Evolutionary conservation across 2,329 filamentous ascomycete genomes (phyloP), one percentile per base, ranked within the genome.

Genomic region (Phaeosphaeria sp.): DNA sequence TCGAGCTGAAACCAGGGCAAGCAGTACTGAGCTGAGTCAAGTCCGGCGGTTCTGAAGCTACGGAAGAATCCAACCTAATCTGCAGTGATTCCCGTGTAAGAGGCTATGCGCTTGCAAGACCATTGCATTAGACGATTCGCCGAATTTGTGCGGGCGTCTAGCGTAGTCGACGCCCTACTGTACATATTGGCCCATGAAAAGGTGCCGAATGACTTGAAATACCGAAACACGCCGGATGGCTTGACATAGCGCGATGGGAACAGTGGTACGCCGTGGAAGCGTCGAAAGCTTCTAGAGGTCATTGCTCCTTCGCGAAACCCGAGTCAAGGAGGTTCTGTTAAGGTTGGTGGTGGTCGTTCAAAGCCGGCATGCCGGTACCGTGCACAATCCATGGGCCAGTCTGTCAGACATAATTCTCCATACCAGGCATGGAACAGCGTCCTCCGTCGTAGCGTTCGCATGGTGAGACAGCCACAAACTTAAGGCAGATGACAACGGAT

Each of bases 341-440:
- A 66, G 59, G 65, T 69, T 69, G 46, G 46, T 47, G 59, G 58
- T 47, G 49, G 21, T 23, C 20, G 52, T 52, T 54, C 58, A 27
- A 59, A 54, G 50, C 52, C 55, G 48, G 27, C 55, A 54, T 36
- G 52, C 49, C 56, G 58, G 56, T 52, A 54, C 55, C 43, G 59
- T 46, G 47, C 53, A 59, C 52, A 52, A 55, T 42, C 23, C 42
- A 15, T 18, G 41, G 52, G 18, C 47, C 41, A 47, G 57, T 17
- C 41, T 50, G 53, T 60, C 36, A 57, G 52, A 60, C 62, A 52
- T 56, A 52, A 58, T 47, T 62, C 50, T 47, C 41, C 51, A 48
- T 58, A 33, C 43, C 44, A 33, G 48, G 30, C 52, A 25, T 49
- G 21, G 44, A 30, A 39, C 52, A 48, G 41, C 17, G 30, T 49